Base-by-base conservation (phyloP, 2,329 filamentous ascomycete species). In the Cladosporium sp. region DNA sequence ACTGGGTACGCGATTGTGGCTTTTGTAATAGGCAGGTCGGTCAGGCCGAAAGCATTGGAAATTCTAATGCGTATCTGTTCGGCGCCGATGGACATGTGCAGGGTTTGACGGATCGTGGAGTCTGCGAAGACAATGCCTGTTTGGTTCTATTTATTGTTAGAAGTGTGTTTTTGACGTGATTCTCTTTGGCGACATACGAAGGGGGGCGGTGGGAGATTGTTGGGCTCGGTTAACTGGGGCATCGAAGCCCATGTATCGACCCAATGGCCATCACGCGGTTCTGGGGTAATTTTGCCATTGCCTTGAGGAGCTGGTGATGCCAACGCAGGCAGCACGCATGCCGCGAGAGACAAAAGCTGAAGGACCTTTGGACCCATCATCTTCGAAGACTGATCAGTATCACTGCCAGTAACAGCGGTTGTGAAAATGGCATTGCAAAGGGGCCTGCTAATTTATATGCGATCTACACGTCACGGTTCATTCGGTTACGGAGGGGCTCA, bases 31-130 rank as follows among this genome's bases (percentile, higher is more conserved):
- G 78, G 74, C 2, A 86, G 69, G 54, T 80, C 75, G 30, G 74
- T 79, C 1, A 72, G 63, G 2, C 84, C 82, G 56, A 86, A 86
- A 0, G 76, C 78, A 60, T 87, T 86, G 38, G 81, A 84, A 43
- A 86, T 72, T 39, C 79, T 78, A 30, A 86, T 66, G 8, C 83
- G 79, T 53, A 86, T 74, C 18, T 78, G 73, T 2, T 74, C 67
- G 3, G 78, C 75, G 1, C 72, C 75, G 4, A 83, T 72, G 7
- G 80, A 79, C 56, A 83, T 69, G 55, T 81, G 78, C 12, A 85
- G 62, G 0, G 83, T 86, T 64, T 86, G 83, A 2, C 83, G 80
- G 54, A 86, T 74, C 0, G 83, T 85, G 1, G 80, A 76, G 58
- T 85, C 78, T 39, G 69, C 67, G 61, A 85, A 84, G 5, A 81